These are phyloP conservation scores for Telfairia occidentalis DNA, from an alignment of 331 rosid genomes.

Conservation along the genomic window DNA sequence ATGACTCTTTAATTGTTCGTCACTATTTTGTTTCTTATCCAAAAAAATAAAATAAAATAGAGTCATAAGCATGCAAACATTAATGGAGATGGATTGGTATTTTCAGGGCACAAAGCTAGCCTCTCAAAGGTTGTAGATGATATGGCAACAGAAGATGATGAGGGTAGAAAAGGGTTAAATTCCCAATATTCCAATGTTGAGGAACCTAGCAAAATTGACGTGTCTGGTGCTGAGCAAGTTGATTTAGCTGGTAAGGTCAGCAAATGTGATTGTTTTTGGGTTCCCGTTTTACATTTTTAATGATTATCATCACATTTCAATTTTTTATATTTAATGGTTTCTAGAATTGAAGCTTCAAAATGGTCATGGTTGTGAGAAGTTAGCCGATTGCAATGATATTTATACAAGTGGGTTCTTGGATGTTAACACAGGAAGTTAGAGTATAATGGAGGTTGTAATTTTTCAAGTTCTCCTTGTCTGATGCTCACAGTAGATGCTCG, in stretches of 20 bases:
- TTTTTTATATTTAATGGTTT: not conserved
- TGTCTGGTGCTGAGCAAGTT: constrained; percentile 22
- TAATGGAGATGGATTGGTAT: constrained; percentile 24
- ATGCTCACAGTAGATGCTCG: constrained; percentile 23
- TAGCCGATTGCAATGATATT: constrained; percentile 23
- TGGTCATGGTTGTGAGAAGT: constrained; percentile 10
- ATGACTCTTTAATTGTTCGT: too few species aligned
- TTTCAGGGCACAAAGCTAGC: constrained; percentile 18
- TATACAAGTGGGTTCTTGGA: constrained; percentile 17
- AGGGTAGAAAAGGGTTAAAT: constrained; percentile 17
- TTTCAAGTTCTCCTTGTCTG: constrained; percentile 20
- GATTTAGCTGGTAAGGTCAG: constrained; percentile 33
- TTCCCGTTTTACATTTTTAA: not conserved
- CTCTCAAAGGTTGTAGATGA: constrained; percentile 21
- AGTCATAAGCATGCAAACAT: constrained; percentile 20
- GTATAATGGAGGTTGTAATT: constrained; percentile 12
- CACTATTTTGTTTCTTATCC: too few species aligned
- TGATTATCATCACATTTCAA: constrained; percentile 8
- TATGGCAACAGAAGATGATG: constrained; percentile 20
- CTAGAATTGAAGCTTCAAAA: constrained; percentile 28
- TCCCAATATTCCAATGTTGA: constrained; percentile 12
- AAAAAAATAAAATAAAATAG: too few species aligned
- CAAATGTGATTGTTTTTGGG: not conserved
- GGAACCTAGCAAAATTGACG: constrained; percentile 27
- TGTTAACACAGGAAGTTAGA: constrained; percentile 19